phyloP scores from a whole-genome alignment of 169 alveolate genomes.

The Plasmodium coatneyi region DNA sequence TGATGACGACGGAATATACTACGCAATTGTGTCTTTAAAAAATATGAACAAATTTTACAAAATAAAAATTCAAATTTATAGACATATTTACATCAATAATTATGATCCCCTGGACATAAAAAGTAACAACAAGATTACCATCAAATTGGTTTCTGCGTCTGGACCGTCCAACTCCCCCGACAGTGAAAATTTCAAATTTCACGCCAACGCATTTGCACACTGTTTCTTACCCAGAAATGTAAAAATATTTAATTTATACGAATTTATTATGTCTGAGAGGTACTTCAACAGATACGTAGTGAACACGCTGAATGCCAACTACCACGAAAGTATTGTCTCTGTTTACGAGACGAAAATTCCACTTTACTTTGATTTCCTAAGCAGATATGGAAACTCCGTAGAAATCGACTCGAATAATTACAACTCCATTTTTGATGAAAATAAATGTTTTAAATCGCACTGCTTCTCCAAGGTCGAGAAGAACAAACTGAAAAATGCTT shows the following conservation, averaged over 20 bases:
- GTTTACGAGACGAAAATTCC: conserved; percentile 71
- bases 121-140: conserved; percentile 76
- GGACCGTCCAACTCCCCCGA: conserved; percentile 58
- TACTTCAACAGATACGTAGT: conserved; percentile 76
- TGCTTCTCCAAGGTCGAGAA: conserved; percentile 51
- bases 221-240: conserved; percentile 77
- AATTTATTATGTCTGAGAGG: conserved; percentile 77
- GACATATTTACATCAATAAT: conserved; percentile 65
- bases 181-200: conserved; percentile 56
- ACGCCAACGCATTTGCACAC: conserved; percentile 75
- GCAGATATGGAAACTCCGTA: conserved; percentile 74
- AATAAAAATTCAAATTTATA: conserved; percentile 62
- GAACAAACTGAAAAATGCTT: conserved; percentile 21
- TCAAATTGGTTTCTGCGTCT: conserved; percentile 78
- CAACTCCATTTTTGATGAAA: conserved; percentile 56
- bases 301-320: conserved; percentile 78
- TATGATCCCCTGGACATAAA: conserved; percentile 70
- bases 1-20: conserved; percentile 77
- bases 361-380: conserved; percentile 49
- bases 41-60: conserved; percentile 75
- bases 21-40: conserved; percentile 70
- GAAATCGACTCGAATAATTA: conserved; percentile 58
- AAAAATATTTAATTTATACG: conserved; percentile 68
- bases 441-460: conserved; percentile 55
- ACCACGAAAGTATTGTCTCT: conserved; percentile 73